phyloP scores from a whole-genome alignment of 2,329 filamentous ascomycete genomes.

The Beauveria bassiana region DNA sequence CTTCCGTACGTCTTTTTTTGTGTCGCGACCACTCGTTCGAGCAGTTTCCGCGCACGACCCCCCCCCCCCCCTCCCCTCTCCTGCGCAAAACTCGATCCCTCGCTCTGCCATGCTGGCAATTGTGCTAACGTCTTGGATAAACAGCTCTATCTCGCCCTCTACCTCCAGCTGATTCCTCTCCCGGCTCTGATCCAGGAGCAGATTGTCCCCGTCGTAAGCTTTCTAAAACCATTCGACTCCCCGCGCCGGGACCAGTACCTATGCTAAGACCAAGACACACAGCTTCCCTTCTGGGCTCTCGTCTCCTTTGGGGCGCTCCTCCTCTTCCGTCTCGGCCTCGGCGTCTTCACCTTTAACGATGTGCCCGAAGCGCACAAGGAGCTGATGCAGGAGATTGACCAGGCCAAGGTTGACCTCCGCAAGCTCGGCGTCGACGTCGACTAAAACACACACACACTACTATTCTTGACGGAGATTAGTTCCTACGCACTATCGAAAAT shows the following conservation, averaged over 20 bases:
- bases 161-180: conserved; percentile 74
- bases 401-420: conserved; percentile 67
- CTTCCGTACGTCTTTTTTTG: conserved; percentile 54
- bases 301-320: conserved; percentile 89
- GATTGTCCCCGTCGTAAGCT: conserved; percentile 79
- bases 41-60: neutral
- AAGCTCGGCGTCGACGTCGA: conserved; percentile 72
- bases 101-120: no score
- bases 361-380: conserved; percentile 85
- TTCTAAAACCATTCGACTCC: neutral
- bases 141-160: conserved; percentile 83
- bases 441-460: conserved; percentile 28
- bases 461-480: neutral
- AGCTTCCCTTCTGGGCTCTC: conserved; percentile 91
- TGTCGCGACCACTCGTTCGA: neutral
- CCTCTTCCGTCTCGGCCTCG: conserved; percentile 83
- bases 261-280: neutral
- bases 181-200: conserved; percentile 71
- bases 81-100: neutral
- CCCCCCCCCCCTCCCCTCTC: neutral
- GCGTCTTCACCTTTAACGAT: conserved; percentile 94
- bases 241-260: neutral
- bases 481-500: neutral
- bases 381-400: conserved; percentile 74
- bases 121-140: conserved; percentile 15